Conservation (phyloP, 1,139 yeast species). For the Hanseniaspora gamundiae region DNA sequence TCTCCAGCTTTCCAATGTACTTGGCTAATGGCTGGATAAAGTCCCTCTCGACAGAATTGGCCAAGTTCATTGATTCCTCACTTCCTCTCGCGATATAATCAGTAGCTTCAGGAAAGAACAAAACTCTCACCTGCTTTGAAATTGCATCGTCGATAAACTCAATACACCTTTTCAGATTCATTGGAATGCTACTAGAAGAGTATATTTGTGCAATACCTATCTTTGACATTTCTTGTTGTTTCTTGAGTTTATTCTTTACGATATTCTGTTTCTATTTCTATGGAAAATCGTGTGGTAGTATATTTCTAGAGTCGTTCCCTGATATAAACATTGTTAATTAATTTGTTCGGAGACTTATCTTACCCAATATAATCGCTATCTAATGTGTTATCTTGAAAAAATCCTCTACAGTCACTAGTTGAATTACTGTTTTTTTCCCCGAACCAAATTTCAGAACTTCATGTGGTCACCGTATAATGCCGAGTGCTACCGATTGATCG, state of each 20-base stretch:
- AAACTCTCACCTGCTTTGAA: constrained; percentile 41
- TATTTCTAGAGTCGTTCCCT: too few relatives aligned
- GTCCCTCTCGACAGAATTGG: constrained; percentile 25
- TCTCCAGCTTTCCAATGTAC: constrained; percentile 33
- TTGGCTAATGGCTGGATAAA: constrained; percentile 36
- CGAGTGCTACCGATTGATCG: too few relatives aligned
- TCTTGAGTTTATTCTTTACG: not conserved
- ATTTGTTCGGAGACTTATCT: too few relatives aligned
- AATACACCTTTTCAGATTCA: constrained; percentile 48
- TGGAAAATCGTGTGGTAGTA: not conserved
- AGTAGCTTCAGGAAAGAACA: constrained; percentile 87
- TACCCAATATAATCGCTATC: too few relatives aligned
- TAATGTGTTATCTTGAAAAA: too few relatives aligned
- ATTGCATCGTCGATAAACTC: constrained; percentile 54
- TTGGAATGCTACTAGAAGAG: constrained; percentile 49
- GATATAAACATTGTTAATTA: too few relatives aligned
- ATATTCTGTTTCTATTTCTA: not conserved
- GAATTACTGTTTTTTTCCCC: too few relatives aligned
- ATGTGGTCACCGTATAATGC: too few relatives aligned
- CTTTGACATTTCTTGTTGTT: constrained; percentile 28
- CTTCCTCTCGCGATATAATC: constrained; percentile 74
- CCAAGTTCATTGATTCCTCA: constrained; percentile 48
- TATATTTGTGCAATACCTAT: constrained; percentile 85
- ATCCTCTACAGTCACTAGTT: too few relatives aligned
- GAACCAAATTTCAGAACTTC: too few relatives aligned